Evolutionary conservation across 2,329 filamentous ascomycete species (phyloP).

Genomic region (Paracorniculantispora psalliotae): DNA sequence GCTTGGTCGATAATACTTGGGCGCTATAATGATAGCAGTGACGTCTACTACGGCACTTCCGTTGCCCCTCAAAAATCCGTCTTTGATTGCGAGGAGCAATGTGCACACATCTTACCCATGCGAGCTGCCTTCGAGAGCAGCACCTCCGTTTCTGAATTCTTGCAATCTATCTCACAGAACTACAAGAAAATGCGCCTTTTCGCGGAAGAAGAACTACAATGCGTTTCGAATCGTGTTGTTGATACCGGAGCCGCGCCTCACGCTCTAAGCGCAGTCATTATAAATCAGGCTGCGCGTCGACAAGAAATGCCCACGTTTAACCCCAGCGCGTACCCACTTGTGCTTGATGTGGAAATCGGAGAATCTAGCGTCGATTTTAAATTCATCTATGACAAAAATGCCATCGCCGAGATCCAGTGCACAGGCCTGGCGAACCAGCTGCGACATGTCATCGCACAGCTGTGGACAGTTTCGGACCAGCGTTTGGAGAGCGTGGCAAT

Average conservation of each 20-base stretch:
- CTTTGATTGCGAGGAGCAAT: neutral
- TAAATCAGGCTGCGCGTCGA: neutral
- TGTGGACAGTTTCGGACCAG: neutral
- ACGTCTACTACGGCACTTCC: neutral
- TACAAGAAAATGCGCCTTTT: neutral
- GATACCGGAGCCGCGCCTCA: neutral
- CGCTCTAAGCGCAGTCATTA: neutral
- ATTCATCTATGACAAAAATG: neutral
- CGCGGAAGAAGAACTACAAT: neutral
- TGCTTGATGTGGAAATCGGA: neutral
- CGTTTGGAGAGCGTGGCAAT: neutral
- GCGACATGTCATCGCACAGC: neutral
- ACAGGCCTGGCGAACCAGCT: neutral
- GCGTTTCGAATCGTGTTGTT: neutral
- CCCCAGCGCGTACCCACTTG: neutral
- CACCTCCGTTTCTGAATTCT: neutral
- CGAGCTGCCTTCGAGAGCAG: neutral
- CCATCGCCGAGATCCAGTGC: neutral
- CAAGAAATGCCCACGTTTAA: neutral
- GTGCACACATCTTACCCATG: neutral
- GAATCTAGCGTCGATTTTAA: neutral
- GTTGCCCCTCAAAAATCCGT: neutral
- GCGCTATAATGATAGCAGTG: neutral
- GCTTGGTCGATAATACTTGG: constrained; percentile 1
- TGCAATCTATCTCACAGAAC: neutral